A percentile compares a stretch with the other conserved stretches of the same genome.
phyloP scores from a whole-genome alignment of 345 rosid genomes.

The Gossypium longicalyx region DNA sequence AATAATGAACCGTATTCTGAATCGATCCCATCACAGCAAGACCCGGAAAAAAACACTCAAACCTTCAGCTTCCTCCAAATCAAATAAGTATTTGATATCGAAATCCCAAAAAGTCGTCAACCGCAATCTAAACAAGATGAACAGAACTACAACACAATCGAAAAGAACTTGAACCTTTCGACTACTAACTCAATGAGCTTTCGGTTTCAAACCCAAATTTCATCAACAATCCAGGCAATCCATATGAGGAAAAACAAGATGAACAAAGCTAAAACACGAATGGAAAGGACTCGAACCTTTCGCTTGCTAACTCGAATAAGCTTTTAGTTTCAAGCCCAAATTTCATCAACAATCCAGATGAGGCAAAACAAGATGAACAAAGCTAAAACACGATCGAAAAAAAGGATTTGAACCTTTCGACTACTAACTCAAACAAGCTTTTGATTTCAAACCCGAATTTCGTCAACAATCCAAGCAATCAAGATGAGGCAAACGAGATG shows the following conservation, averaged over 20 bases:
- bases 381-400: no score
- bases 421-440: no score
- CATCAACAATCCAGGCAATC: slow-evolving; percentile 19
- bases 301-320: no score
- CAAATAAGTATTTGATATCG: background rate
- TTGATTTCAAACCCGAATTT: background rate
- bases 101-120: background rate
- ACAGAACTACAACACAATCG: background rate
- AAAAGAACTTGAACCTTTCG: background rate
- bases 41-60: background rate
- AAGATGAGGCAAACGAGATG: slow-evolving; percentile 4
- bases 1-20: slow-evolving; percentile 61
- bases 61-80: background rate
- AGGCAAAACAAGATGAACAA: no score
- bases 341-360: no score
- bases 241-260: slow-evolving; percentile 18
- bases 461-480: slow-evolving; percentile 19
- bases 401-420: no score
- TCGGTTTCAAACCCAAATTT: background rate
- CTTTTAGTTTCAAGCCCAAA: no score
- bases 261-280: no score
- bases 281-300: no score
- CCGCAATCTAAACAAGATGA: slow-evolving; percentile 5
- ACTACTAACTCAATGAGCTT: background rate
- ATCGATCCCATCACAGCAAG: slow-evolving; percentile 45